A percentile compares a stretch with the other conserved stretches of the same genome.
Conservation (phyloP, 31 red algal species). For the Asparagopsis taxiformis region DNA sequence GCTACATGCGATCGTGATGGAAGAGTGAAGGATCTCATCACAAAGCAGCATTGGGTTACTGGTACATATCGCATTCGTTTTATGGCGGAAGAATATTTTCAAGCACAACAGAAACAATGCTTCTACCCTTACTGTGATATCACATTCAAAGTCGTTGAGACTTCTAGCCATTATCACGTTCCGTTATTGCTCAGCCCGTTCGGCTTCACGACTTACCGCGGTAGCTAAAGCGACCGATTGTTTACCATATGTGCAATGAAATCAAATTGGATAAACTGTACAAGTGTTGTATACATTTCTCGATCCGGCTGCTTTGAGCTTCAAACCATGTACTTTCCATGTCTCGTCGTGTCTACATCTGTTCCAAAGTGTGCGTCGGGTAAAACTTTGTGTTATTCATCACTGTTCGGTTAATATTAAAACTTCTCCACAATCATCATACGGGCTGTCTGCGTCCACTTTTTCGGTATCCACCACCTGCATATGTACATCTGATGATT, state of each 20-base stretch:
- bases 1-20: conserved; percentile 56
- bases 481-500: too few relatives aligned
- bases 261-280: neutral
- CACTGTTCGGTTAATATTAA: too few relatives aligned
- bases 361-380: too few relatives aligned
- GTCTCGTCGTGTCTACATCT: too few relatives aligned
- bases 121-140: conserved; percentile 86
- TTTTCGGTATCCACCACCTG: too few relatives aligned
- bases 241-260: neutral
- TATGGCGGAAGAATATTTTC: conserved; percentile 51
- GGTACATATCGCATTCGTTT: conserved; percentile 81
- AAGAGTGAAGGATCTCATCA: conserved; percentile 48
- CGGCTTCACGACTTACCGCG: conserved; percentile 87
- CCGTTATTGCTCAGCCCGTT: conserved; percentile 77
- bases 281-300: too few relatives aligned
- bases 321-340: too few relatives aligned
- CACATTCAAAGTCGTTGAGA: conserved; percentile 57
- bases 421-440: too few relatives aligned
- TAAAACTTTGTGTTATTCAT: too few relatives aligned
- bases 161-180: conserved; percentile 76
- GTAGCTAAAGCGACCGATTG: conserved; percentile 36
- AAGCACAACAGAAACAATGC: conserved; percentile 25
- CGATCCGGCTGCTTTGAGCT: too few relatives aligned
- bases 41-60: conserved; percentile 18
- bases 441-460: too few relatives aligned